Percentiles rank a stretch among this genome's conserved stretches.
Evolutionary conservation across 169 alveolate species (phyloP).

Genomic region (Cryptosporidium felis): DNA sequence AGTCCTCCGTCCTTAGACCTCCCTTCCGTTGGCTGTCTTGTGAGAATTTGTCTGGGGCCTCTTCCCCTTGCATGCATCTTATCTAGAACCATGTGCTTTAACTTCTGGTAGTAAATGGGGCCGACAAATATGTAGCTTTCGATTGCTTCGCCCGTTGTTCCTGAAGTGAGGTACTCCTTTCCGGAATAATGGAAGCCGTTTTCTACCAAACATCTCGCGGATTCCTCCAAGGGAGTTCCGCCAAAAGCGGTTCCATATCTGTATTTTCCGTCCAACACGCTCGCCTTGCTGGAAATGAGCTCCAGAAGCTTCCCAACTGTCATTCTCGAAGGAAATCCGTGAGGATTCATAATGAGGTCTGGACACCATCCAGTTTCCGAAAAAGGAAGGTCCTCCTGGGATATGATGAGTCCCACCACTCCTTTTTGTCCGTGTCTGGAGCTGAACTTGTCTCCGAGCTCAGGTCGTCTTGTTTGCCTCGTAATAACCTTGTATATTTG

Average conservation of each 20-base stretch:
- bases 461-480: conserved; percentile 96
- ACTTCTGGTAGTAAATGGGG: conserved; percentile 98
- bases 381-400: conserved; percentile 98
- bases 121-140: conserved; percentile 96
- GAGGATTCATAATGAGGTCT: conserved; percentile 99
- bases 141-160: conserved; percentile 99
- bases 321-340: conserved; percentile 99
- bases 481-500: conserved; percentile 90
- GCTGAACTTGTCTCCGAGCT: conserved; percentile 97
- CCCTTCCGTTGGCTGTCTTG: conserved; percentile 99
- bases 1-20: conserved; percentile 99
- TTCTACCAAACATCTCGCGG: conserved; percentile 88
- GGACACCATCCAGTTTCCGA: conserved; percentile 99
- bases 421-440: conserved; percentile 99
- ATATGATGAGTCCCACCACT: conserved; percentile 98
- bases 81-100: conserved; percentile 99
- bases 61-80: conserved; percentile 98
- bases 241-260: conserved; percentile 99
- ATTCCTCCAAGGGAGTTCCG: conserved; percentile 91
- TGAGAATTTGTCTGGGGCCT: conserved; percentile 98
- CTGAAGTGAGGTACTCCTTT: conserved; percentile 94
- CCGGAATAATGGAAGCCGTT: conserved; percentile 93
- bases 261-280: conserved; percentile 93
- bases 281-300: conserved; percentile 94
- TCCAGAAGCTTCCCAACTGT: conserved; percentile 99